phyloP scores from a whole-genome alignment of 106 monocot species.

The Hemerocallis citrina region DNA sequence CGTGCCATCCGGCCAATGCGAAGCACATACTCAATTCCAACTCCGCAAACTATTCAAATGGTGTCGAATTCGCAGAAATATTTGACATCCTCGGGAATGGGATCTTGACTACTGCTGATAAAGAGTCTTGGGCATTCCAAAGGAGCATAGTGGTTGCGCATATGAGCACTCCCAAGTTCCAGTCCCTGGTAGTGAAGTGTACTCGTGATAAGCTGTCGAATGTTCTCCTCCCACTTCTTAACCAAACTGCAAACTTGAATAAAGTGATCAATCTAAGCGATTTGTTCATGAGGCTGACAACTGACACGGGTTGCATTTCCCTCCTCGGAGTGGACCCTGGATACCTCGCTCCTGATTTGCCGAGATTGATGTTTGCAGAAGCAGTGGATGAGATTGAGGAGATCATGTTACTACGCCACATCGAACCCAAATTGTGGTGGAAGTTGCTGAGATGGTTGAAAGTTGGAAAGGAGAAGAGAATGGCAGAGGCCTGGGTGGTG shows the following conservation, averaged over 20 bases:
- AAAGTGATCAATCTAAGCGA: slow-evolving; percentile 5
- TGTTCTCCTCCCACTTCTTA: not conserved
- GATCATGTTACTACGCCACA: slow-evolving; percentile 1
- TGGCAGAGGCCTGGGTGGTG: not conserved
- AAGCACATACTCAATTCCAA: slow-evolving; percentile 6
- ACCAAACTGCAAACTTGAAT: not conserved
- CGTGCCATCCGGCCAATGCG: slow-evolving; percentile 6
- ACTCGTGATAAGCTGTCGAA: not conserved
- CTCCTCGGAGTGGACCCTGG: slow-evolving; percentile 14
- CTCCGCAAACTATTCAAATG: slow-evolving; percentile 12
- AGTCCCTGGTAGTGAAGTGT: not conserved
- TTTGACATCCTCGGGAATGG: slow-evolving; percentile 16
- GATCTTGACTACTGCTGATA: slow-evolving; percentile 1
- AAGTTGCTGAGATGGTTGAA: slow-evolving; percentile 10
- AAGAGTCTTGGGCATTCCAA: slow-evolving; percentile 5
- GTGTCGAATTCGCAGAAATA: slow-evolving; percentile 1
- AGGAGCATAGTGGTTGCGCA: not conserved
- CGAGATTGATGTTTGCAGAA: not conserved
- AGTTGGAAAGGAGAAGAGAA: slow-evolving; percentile 10
- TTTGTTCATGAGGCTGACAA: slow-evolving; percentile 8
- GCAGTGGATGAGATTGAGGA: slow-evolving; percentile 8
- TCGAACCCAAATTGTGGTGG: not conserved
- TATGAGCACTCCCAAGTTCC: not conserved
- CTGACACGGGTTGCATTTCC: not conserved
- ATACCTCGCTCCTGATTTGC: not conserved